Evolutionary conservation across 805 yeast species (phyloP).

Genomic region (Yamadazyma tumulicola): DNA sequence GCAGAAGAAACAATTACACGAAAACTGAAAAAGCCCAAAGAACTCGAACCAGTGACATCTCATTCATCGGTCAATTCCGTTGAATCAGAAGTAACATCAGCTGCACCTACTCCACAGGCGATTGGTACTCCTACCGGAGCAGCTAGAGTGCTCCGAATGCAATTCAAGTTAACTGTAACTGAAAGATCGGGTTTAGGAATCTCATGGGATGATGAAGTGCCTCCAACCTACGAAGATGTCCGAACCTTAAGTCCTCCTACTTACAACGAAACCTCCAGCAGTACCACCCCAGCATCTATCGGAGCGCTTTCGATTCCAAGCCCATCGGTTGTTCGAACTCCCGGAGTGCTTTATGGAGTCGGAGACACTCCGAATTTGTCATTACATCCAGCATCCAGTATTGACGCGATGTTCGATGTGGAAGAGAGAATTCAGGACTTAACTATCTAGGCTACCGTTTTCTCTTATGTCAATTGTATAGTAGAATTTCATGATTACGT

Average conservation of each 20-base stretch:
- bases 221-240: slow-evolving; percentile 90
- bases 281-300: slow-evolving; percentile 16
- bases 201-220: slow-evolving; percentile 99
- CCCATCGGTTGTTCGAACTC: slow-evolving; percentile 22
- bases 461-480: too few relatives aligned
- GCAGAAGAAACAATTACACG: slow-evolving; percentile 77
- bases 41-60: slow-evolving; percentile 25
- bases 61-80: slow-evolving; percentile 14
- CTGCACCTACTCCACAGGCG: slow-evolving; percentile 2
- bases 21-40: slow-evolving; percentile 6
- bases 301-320: slow-evolving; percentile 12
- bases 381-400: neutral
- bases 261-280: slow-evolving; percentile 37
- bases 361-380: slow-evolving; percentile 38
- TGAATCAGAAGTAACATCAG: neutral
- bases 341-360: slow-evolving; percentile 41
- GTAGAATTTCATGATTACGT: too few relatives aligned
- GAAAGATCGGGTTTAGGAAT: slow-evolving; percentile 95
- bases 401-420: slow-evolving; percentile 24
- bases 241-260: slow-evolving; percentile 83
- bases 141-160: slow-evolving; percentile 93
- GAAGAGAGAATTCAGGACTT: slow-evolving; percentile 35
- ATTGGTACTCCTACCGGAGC: slow-evolving; percentile 88
- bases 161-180: slow-evolving; percentile 75
- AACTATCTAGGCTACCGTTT: slow-evolving; percentile 15